phyloP scores from a whole-genome alignment of 306 rosid genomes.

The Prunus kanzakura region DNA sequence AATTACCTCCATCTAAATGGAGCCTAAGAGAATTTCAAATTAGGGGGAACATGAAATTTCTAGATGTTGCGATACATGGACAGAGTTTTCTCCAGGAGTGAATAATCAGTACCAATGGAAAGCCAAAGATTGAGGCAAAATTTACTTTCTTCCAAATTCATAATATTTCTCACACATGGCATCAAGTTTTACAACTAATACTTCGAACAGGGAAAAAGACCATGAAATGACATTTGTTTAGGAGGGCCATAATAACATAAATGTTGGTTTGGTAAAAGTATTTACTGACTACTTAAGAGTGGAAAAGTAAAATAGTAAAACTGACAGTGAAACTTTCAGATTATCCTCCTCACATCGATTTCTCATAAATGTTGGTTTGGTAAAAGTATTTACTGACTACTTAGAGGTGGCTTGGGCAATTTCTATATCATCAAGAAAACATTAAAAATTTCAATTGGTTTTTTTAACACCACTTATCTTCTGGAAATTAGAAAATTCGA shows the following conservation, averaged over 20 bases:
- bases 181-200: background rate
- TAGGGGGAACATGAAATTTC: background rate
- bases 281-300: background rate
- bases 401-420: background rate
- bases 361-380: background rate
- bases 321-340: background rate
- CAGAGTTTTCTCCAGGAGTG: background rate
- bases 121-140: background rate
- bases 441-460: background rate
- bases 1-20: too few relatives aligned
- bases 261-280: background rate
- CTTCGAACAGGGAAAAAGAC: background rate
- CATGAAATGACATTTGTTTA: background rate
- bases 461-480: background rate
- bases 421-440: background rate
- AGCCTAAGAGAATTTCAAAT: background rate
- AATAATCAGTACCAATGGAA: background rate
- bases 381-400: background rate
- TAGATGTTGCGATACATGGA: background rate
- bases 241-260: background rate
- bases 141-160: background rate
- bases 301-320: background rate
- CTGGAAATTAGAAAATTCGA: background rate
- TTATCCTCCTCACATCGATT: background rate
- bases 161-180: background rate